These are phyloP conservation scores for Eimeria necatrix DNA, from an alignment of 169 alveolate genomes.

Conservation along the genomic window DNA sequence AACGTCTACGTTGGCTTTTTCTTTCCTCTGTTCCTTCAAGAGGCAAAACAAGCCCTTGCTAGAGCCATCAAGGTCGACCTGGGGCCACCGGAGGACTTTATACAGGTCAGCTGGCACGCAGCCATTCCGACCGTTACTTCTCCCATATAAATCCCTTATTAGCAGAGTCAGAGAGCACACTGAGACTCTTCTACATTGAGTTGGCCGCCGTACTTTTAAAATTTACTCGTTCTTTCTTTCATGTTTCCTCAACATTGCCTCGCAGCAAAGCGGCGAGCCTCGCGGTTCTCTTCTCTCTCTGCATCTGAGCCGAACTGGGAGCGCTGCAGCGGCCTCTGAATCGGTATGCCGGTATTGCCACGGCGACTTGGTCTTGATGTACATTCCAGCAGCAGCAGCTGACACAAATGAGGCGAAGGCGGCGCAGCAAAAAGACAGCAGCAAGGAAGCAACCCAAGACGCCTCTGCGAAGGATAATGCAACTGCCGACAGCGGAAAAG, in stretches of 20 bases:
- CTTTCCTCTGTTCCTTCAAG: slow-evolving; percentile 76
- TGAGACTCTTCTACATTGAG: too few species aligned
- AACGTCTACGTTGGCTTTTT: slow-evolving; percentile 69
- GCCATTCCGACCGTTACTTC: not conserved
- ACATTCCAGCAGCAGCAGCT: slow-evolving; percentile 2
- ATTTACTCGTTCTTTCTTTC: not conserved
- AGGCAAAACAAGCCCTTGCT: slow-evolving; percentile 78
- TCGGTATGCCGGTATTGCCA: slow-evolving; percentile 39
- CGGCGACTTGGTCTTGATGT: slow-evolving; percentile 75
- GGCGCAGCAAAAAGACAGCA: not conserved
- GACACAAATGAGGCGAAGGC: not conserved
- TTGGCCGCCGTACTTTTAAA: not conserved
- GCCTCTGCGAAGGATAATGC: not conserved
- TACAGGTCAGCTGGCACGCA: slow-evolving; percentile 42
- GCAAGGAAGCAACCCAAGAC: slow-evolving; percentile 11
- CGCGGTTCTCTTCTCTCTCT: slow-evolving; percentile 51
- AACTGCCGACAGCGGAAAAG: not conserved
- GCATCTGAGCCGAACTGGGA: slow-evolving; percentile 45
- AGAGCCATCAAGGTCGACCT: slow-evolving; percentile 76
- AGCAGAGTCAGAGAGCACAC: too few species aligned
- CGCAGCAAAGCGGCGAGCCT: slow-evolving; percentile 76
- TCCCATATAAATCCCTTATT: not conserved
- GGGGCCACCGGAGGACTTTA: slow-evolving; percentile 48
- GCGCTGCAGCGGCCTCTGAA: slow-evolving; percentile 29
- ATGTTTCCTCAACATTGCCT: not conserved